Evolutionary conservation across 1,284 basidiomycete species (phyloP).

Genomic region (Tylopilus sp.): DNA sequence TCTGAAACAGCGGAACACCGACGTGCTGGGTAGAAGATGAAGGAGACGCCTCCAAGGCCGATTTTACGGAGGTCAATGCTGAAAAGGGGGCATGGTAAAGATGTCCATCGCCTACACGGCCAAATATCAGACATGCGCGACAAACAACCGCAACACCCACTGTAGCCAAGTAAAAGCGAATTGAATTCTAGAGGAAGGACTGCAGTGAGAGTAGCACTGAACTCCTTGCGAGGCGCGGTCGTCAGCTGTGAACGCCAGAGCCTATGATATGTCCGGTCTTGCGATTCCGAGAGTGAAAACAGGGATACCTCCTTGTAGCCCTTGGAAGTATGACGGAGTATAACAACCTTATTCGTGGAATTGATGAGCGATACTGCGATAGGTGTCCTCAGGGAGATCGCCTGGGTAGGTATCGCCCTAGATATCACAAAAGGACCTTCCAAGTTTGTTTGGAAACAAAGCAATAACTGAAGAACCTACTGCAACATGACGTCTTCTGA

Average conservation of each 20-base stretch:
- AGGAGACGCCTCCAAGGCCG: not conserved
- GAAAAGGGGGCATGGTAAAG: constrained; percentile 45
- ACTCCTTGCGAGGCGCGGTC: constrained; percentile 3
- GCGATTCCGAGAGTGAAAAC: constrained; percentile 10
- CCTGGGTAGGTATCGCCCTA: constrained; percentile 12
- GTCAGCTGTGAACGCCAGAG: constrained; percentile 22
- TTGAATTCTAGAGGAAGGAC: constrained; percentile 59
- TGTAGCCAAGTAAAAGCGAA: constrained; percentile 57
- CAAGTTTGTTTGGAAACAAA: constrained; percentile 7
- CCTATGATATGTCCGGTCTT: constrained; percentile 8
- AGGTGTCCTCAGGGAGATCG: constrained; percentile 10
- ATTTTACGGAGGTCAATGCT: constrained; percentile 18
- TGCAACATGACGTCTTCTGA: constrained; percentile 17
- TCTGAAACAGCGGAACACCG: constrained; percentile 22
- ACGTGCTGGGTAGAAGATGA: not conserved
- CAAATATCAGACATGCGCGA: not conserved
- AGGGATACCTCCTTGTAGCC: constrained; percentile 24
- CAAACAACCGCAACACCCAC: constrained; percentile 40
- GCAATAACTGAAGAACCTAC: constrained; percentile 15
- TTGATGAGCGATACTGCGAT: constrained; percentile 9
- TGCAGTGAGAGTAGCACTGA: constrained; percentile 37
- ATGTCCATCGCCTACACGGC: constrained; percentile 55
- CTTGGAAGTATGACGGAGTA: constrained; percentile 20
- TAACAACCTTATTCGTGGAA: constrained; percentile 15
- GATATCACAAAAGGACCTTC: constrained; percentile 4